A percentile compares a stretch with the other conserved stretches of the same genome.
These are phyloP conservation scores for Mucor mucedo DNA, from an alignment of 371 early-diverging fungal genomes.

Conservation along the genomic window DNA sequence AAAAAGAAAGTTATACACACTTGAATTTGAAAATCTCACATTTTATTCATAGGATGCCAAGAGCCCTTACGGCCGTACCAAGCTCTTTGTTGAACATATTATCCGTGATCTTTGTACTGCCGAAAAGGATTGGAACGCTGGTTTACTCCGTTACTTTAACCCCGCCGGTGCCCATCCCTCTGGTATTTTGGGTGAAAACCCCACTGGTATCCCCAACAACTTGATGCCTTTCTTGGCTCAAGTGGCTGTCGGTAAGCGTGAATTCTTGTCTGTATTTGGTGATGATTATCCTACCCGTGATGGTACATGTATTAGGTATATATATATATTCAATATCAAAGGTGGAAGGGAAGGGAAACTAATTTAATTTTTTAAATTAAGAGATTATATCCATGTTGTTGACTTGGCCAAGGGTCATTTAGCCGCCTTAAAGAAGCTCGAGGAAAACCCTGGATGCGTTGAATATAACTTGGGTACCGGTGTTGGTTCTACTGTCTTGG, in stretches of 20 bases:
- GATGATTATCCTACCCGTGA: slow-evolving; percentile 87
- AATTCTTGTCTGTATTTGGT: slow-evolving; percentile 80
- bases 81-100: slow-evolving; percentile 82
- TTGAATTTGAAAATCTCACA: neutral
- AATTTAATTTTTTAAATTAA: slow-evolving; percentile 15
- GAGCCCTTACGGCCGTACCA: slow-evolving; percentile 89
- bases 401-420: slow-evolving; percentile 90
- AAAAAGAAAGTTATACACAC: neutral
- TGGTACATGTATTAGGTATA: slow-evolving; percentile 84
- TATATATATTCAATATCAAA: neutral
- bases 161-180: slow-evolving; percentile 89
- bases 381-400: slow-evolving; percentile 90
- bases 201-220: slow-evolving; percentile 83
- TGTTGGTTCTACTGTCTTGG: slow-evolving; percentile 83
- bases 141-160: slow-evolving; percentile 88
- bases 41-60: slow-evolving; percentile 55
- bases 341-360: neutral
- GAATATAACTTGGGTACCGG: slow-evolving; percentile 92
- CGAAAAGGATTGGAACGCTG: slow-evolving; percentile 69
- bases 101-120: slow-evolving; percentile 76
- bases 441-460: slow-evolving; percentile 60
- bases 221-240: slow-evolving; percentile 88
- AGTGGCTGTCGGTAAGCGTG: slow-evolving; percentile 78
- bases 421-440: slow-evolving; percentile 75
- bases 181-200: slow-evolving; percentile 89